Conservation (phyloP, 2,329 filamentous ascomycete genomes). For the Triangularia setosa region DNA sequence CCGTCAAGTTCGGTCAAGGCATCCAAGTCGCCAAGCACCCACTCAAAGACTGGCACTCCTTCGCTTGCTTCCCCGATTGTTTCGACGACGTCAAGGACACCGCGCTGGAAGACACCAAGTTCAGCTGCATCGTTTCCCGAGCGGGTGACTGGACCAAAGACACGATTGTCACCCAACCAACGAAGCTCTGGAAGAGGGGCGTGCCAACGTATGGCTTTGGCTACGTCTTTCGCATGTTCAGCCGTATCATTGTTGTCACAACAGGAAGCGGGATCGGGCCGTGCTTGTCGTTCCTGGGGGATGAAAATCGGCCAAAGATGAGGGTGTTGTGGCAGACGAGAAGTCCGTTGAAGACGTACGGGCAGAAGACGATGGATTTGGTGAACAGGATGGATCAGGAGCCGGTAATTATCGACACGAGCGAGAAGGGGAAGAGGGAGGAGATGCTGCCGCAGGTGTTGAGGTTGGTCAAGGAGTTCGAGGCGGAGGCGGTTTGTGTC, state of each 20-base stretch:
- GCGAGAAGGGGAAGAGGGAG: slow-evolving; percentile 26
- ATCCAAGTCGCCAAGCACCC: slow-evolving; percentile 51
- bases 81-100: slow-evolving; percentile 3
- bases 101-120: slow-evolving; percentile 33
- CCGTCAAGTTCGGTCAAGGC: slow-evolving; percentile 44
- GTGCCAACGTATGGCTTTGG: slow-evolving; percentile 56
- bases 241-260: slow-evolving; percentile 53
- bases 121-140: slow-evolving; percentile 56
- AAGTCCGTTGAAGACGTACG: slow-evolving; percentile 33
- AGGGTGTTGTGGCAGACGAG: slow-evolving; percentile 36
- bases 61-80: slow-evolving; percentile 55
- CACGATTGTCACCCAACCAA: slow-evolving; percentile 52
- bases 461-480: slow-evolving; percentile 26
- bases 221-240: slow-evolving; percentile 54
- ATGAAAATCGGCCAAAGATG: slow-evolving; percentile 27
- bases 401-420: slow-evolving; percentile 33
- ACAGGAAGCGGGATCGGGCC: slow-evolving; percentile 64
- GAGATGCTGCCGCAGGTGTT: slow-evolving; percentile 31
- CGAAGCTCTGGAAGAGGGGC: slow-evolving; percentile 56
- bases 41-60: slow-evolving; percentile 58
- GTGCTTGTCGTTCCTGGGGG: slow-evolving; percentile 53
- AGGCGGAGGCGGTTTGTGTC: slow-evolving; percentile 33
- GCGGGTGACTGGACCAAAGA: slow-evolving; percentile 62
- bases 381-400: slow-evolving; percentile 29
- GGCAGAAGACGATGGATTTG: slow-evolving; percentile 28